A percentile compares a stretch with the other conserved stretches of the same genome.
Conservation (phyloP, 1,139 yeast genomes). For the Nakaseomyces sp. region DNA sequence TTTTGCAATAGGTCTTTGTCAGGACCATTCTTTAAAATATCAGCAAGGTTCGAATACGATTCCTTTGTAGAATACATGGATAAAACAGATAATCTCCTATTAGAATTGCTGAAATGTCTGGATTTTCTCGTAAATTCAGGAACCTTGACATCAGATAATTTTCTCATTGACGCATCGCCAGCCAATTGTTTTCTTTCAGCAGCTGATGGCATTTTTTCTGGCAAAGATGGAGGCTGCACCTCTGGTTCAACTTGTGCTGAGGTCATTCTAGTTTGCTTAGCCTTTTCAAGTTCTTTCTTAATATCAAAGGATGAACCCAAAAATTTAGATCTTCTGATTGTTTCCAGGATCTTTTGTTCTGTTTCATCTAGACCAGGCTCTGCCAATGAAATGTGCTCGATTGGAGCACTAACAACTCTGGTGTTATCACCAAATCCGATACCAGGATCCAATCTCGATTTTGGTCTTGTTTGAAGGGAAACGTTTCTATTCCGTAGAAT, state of each 20-base stretch:
- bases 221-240: neutral
- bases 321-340: constrained; percentile 37
- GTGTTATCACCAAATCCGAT: constrained; percentile 1
- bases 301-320: constrained; percentile 36
- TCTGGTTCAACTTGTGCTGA: constrained; percentile 14
- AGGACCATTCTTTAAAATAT: constrained; percentile 38
- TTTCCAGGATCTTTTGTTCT: constrained; percentile 29
- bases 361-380: constrained; percentile 8
- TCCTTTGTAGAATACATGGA: constrained; percentile 62
- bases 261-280: constrained; percentile 28
- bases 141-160: constrained; percentile 52
- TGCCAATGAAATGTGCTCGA: constrained; percentile 3
- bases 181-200: constrained; percentile 6
- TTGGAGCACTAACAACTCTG: constrained; percentile 6
- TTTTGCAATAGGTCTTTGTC: constrained; percentile 10
- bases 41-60: constrained; percentile 53
- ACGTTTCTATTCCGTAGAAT: constrained; percentile 32
- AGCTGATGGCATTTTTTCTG: neutral
- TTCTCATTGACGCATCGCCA: constrained; percentile 27
- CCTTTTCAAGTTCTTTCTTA: constrained; percentile 41
- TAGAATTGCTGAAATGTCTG: constrained; percentile 50
- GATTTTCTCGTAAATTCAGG: constrained; percentile 67
- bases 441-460: constrained; percentile 62
- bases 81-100: constrained; percentile 59
- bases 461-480: constrained; percentile 46